Conservation (phyloP, 1,284 basidiomycete species). For the Gomphus bonarii region DNA sequence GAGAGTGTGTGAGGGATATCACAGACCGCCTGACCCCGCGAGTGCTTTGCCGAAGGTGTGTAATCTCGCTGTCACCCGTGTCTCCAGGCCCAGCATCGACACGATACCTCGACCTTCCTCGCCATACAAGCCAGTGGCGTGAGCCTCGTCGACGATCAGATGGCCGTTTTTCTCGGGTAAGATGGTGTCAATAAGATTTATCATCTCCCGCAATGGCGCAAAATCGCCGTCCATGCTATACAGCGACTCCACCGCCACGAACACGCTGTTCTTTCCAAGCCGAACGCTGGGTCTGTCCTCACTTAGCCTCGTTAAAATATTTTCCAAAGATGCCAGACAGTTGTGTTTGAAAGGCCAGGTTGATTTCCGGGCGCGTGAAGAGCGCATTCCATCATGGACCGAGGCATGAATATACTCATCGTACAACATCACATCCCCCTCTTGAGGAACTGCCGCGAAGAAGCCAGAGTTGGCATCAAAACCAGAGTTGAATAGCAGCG, state of each 20-base stretch:
- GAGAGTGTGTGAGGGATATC: background rate
- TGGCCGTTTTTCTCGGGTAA: slow-evolving; percentile 56
- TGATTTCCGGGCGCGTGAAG: slow-evolving; percentile 43
- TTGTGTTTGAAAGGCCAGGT: slow-evolving; percentile 66
- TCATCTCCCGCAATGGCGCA: slow-evolving; percentile 62
- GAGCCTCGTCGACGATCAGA: slow-evolving; percentile 83
- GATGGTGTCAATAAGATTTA: slow-evolving; percentile 43
- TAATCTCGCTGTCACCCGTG: slow-evolving; percentile 37
- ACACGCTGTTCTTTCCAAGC: slow-evolving; percentile 34
- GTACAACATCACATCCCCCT: slow-evolving; percentile 70
- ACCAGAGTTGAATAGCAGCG: slow-evolving; percentile 89
- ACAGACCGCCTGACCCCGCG: slow-evolving; percentile 70
- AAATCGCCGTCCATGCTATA: slow-evolving; percentile 97
- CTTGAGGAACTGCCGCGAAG: slow-evolving; percentile 76
- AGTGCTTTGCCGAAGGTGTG: slow-evolving; percentile 63
- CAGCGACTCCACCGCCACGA: slow-evolving; percentile 76
- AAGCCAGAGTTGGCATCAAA: slow-evolving; percentile 92
- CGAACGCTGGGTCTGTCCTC: slow-evolving; percentile 26
- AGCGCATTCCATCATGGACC: slow-evolving; percentile 83
- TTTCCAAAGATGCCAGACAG: slow-evolving; percentile 36
- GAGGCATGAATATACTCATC: slow-evolving; percentile 90
- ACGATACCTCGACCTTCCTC: slow-evolving; percentile 69
- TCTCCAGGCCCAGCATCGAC: slow-evolving; percentile 52
- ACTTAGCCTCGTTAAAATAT: slow-evolving; percentile 31
- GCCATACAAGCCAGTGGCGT: slow-evolving; percentile 58